These are phyloP conservation scores for Leishmania mexicana DNA, from an alignment of 208 protist species.

Conservation along the genomic window DNA sequence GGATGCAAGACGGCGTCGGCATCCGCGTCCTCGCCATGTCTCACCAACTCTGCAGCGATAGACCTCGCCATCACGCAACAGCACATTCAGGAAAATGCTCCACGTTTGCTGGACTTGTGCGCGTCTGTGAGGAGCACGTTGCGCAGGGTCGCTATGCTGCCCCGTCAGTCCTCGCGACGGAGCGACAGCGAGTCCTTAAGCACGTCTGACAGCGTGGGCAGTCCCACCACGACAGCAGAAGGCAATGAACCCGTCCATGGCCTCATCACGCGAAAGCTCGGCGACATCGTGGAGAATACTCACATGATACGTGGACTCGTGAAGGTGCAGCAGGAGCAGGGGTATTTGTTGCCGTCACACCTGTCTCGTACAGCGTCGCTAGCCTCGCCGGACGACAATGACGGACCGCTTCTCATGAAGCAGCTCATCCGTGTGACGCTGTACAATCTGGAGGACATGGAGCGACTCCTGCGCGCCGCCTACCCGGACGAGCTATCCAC, in stretches of 20 bases:
- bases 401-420: constrained; percentile 31
- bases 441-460: constrained; percentile 45
- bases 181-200: neutral
- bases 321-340: constrained; percentile 25
- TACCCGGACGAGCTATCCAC: constrained; percentile 17
- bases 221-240: neutral
- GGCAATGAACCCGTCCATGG: constrained; percentile 12
- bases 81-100: constrained; percentile 22
- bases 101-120: constrained; percentile 12
- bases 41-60: neutral
- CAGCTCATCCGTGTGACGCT: constrained; percentile 36
- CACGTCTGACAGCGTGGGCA: constrained; percentile 1
- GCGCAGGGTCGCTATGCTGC: constrained; percentile 4
- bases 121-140: constrained; percentile 15
- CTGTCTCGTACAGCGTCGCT: neutral
- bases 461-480: constrained; percentile 48
- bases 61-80: constrained; percentile 8
- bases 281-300: constrained; percentile 40
- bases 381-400: neutral
- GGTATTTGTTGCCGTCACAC: too few relatives aligned
- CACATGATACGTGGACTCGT: constrained; percentile 31
- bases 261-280: constrained; percentile 34
- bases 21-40: neutral
- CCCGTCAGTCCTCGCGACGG: neutral
- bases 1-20: neutral